phyloP scores from a whole-genome alignment of 228 moss, liverwort and hornwort genomes.

The Sphagnum magellanicum region DNA sequence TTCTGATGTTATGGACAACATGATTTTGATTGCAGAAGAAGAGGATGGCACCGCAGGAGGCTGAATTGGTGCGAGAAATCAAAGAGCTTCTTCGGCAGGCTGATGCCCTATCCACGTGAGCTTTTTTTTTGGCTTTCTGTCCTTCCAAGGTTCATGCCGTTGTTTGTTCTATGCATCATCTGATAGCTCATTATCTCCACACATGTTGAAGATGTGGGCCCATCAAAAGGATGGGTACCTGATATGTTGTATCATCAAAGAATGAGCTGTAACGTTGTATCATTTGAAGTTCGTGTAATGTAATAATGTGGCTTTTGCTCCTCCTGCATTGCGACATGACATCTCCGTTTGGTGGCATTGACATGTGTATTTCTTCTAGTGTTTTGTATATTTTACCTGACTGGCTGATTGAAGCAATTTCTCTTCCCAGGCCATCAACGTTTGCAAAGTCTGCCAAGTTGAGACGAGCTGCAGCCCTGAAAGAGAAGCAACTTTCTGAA shows the following conservation, averaged over 20 bases:
- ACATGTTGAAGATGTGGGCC: neutral
- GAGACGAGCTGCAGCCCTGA: constrained; percentile 50
- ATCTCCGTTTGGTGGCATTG: too few relatives aligned
- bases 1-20: too few relatives aligned
- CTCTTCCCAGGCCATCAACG: constrained; percentile 43
- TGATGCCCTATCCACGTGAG: constrained; percentile 37
- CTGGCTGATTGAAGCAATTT: neutral
- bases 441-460: constrained; percentile 65
- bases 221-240: neutral
- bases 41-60: constrained; percentile 19
- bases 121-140: constrained; percentile 3
- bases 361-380: too few relatives aligned
- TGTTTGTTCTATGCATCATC: neutral
- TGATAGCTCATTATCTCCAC: too few relatives aligned
- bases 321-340: too few relatives aligned
- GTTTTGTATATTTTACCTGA: too few relatives aligned
- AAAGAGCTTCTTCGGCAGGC: constrained; percentile 48
- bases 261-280: neutral
- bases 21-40: constrained; percentile 6
- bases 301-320: too few relatives aligned
- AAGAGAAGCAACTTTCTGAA: constrained; percentile 50
- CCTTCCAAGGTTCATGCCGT: neutral
- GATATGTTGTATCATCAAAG: neutral
- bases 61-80: constrained; percentile 33
- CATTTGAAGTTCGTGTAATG: too few relatives aligned